Base-by-base conservation (phyloP, 2,329 filamentous ascomycete genomes). In the Scytalidium lignicola region DNA sequence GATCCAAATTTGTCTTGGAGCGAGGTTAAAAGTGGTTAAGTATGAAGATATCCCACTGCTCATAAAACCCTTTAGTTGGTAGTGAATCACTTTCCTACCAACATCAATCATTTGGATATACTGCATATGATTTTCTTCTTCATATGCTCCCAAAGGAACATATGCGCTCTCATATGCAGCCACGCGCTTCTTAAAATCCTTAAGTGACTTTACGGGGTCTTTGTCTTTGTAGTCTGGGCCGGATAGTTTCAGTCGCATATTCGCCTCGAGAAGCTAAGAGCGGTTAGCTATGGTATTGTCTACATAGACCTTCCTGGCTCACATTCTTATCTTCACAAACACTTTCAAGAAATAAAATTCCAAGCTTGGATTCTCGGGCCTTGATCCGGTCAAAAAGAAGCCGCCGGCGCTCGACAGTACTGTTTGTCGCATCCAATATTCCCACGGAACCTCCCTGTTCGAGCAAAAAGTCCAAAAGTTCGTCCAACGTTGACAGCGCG, bases 71-170 rank as follows among this genome's bases (percentile, higher is more conserved):
- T 86, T 86, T 52, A 96, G 83, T 54, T 93, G 88, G 65, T 95
- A 88, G 43, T 92, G 88, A 41, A 97, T 83, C 52, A 97, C 80
- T 69, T 99, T 99, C 53, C 92, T 83, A 40, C 93, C 93, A 2
- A 99, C 93, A 66, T 99, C 93, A 56, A 97, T 89, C 87, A 97
- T 96, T 74, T 89, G 57, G 42, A 99, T 95, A 64, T 95, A 99
- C 52, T 95, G 88, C 80, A 96, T 86, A 60, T 91, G 85, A 62
- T 95, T 79, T 19, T 86, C 79, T 69, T 99, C 93, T 65, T 99
- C 93, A 55, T 90, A 95, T 40, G 90, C 82, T 26, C 93, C 93
- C 1, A 99, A 75, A 1, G 93, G 88, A 6, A 92, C 84, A 62
- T 99, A 99, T 15, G 90, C 90, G 62, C 91, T 95, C 67, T 96